Conservation (phyloP, 2,329 filamentous ascomycete genomes). For the Colletotrichum agaves region DNA sequence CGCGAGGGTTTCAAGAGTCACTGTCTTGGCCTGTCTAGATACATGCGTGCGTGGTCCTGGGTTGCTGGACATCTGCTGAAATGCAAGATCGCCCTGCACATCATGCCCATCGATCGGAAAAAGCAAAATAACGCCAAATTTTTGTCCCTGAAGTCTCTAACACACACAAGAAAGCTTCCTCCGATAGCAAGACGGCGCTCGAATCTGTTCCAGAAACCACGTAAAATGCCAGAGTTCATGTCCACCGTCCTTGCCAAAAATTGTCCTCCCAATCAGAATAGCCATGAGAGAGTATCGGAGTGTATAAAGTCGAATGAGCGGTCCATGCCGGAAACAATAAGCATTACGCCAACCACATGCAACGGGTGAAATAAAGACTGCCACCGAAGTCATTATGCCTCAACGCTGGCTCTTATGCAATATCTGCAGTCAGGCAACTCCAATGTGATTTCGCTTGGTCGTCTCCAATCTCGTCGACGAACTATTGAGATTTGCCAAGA, state of each 20-base stretch:
- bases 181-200: conserved; percentile 14
- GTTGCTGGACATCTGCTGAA: conserved; percentile 9
- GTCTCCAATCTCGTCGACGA: neutral
- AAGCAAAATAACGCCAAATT: conserved; percentile 29
- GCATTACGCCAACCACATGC: conserved; percentile 21
- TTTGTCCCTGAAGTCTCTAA: conserved; percentile 34
- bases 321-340: conserved; percentile 15
- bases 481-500: neutral
- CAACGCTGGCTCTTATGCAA: conserved; percentile 27
- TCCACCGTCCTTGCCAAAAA: conserved; percentile 21
- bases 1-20: neutral
- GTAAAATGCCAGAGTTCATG: conserved; percentile 15
- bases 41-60: conserved; percentile 32
- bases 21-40: conserved; percentile 25
- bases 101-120: conserved; percentile 20
- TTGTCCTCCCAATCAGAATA: conserved; percentile 30
- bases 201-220: conserved; percentile 25
- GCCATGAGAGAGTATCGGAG: conserved; percentile 29
- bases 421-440: conserved; percentile 16
- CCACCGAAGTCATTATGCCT: conserved; percentile 22
- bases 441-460: neutral
- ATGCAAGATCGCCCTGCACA: conserved; percentile 2
- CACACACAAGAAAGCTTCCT: conserved; percentile 32
- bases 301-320: neutral
- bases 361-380: conserved; percentile 14